Percentiles rank a stretch among this genome's conserved stretches.
Evolutionary conservation across 768 basidiomycete genomes (phyloP).

Genomic region (Tylopilus rubrobrunneus): DNA sequence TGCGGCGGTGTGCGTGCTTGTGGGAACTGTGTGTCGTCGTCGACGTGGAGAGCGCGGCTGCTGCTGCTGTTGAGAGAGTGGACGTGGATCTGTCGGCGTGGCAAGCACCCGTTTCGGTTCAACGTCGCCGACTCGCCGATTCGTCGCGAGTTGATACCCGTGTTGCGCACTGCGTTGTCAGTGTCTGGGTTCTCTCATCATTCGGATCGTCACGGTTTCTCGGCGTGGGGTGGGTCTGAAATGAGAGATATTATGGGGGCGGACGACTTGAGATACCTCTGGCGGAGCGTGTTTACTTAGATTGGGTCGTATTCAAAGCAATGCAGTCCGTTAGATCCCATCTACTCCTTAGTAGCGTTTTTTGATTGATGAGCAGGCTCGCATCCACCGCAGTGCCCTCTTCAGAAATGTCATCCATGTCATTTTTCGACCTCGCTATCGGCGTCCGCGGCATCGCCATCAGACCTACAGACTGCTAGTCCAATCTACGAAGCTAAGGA

Average conservation of each 20-base stretch:
- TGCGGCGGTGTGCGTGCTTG: no score
- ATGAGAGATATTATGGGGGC: neutral
- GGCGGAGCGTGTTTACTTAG: neutral
- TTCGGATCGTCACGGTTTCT: no score
- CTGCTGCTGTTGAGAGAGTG: neutral
- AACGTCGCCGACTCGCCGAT: neutral
- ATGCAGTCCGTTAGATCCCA: neutral
- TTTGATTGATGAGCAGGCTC: no score
- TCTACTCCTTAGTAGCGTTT: no score
- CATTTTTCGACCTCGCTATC: conserved; percentile 55
- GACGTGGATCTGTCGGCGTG: neutral
- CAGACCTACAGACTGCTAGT: conserved; percentile 49
- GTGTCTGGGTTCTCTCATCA: neutral
- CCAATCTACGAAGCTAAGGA: neutral
- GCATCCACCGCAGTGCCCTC: conserved; percentile 73
- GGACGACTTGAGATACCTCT: neutral
- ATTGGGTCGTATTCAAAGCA: neutral
- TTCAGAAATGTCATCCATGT: conserved; percentile 52
- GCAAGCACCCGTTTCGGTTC: neutral
- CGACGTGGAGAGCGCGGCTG: neutral
- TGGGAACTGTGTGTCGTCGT: conserved; percentile 5
- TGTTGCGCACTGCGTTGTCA: neutral
- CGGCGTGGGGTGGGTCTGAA: neutral
- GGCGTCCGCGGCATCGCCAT: conserved; percentile 99
- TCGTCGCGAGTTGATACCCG: neutral